A percentile compares a stretch with the other conserved stretches of the same genome.
Conservation (phyloP, 805 yeast genomes). For the Yamadazyma nakazawae region DNA sequence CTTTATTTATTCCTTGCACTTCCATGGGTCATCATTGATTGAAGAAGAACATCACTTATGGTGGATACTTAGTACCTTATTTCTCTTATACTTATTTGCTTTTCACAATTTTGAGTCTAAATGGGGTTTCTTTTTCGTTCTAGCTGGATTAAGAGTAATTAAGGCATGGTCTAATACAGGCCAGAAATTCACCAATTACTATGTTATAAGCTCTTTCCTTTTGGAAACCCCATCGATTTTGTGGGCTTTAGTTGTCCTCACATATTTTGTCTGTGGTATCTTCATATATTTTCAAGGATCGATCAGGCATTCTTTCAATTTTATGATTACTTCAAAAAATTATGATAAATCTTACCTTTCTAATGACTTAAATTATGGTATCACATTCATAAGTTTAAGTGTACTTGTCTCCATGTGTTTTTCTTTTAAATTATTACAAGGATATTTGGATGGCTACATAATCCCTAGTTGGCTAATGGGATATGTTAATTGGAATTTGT, state of each 20-base stretch:
- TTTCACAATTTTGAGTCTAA: not conserved
- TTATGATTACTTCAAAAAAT: constrained; percentile 12
- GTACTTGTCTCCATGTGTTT: constrained; percentile 45
- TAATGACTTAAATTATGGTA: constrained; percentile 13
- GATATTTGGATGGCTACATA: constrained; percentile 49
- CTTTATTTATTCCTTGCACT: constrained; percentile 57
- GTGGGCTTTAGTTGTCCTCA: constrained; percentile 47
- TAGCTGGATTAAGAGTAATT: constrained; percentile 50
- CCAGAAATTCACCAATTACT: constrained; percentile 59
- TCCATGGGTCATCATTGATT: constrained; percentile 72
- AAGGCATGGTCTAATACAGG: constrained; percentile 90
- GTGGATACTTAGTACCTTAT: constrained; percentile 55
- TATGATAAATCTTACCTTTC: constrained; percentile 24
- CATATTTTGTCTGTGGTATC: constrained; percentile 29
- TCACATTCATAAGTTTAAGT: constrained; percentile 44
- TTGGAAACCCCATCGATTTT: constrained; percentile 26
- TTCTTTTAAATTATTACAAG: constrained; percentile 54
- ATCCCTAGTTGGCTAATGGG: constrained; percentile 41
- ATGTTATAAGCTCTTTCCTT: constrained; percentile 43
- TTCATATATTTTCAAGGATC: constrained; percentile 24
- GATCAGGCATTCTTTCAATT: constrained; percentile 14
- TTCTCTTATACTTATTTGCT: constrained; percentile 11
- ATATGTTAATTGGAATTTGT: constrained; percentile 27
- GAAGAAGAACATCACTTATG: constrained; percentile 97
- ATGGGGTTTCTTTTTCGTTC: constrained; percentile 12